Conservation (phyloP, 2,329 filamentous ascomycete species). For the Lasiodiplodia citricola region DNA sequence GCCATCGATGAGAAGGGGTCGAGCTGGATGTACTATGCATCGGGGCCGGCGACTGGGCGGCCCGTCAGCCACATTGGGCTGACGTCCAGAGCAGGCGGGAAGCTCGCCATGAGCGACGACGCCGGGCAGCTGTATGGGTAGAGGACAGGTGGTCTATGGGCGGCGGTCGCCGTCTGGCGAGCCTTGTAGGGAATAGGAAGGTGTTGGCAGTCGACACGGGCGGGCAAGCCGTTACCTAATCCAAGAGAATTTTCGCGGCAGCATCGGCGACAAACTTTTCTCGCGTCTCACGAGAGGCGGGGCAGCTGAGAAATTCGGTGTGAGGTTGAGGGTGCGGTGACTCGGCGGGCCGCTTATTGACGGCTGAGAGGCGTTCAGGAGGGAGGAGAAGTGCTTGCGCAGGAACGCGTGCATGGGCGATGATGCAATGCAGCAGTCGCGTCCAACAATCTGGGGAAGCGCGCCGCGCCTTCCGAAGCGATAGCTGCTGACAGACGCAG, state of each 20-base stretch:
- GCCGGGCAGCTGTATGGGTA: conserved; percentile 11
- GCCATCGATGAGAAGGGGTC: conserved; percentile 17
- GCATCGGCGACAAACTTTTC: conserved; percentile 10
- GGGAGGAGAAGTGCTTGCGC: conserved; percentile 8
- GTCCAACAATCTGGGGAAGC: conserved; percentile 18
- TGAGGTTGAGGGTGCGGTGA: neutral
- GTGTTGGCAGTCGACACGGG: conserved; percentile 2
- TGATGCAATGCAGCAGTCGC: conserved; percentile 21
- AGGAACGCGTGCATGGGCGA: conserved; percentile 18
- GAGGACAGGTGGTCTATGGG: neutral
- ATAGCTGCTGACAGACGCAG: conserved; percentile 7
- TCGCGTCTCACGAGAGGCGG: conserved; percentile 21
- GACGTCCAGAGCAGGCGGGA: conserved; percentile 6
- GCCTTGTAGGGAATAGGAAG: neutral
- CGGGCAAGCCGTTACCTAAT: conserved; percentile 13
- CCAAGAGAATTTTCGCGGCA: conserved; percentile 8
- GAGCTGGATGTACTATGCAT: conserved; percentile 12
- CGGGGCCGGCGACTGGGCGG: conserved; percentile 1
- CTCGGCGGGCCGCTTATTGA: neutral
- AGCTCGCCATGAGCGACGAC: conserved; percentile 9
- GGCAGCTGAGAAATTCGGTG: conserved; percentile 15
- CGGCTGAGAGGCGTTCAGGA: conserved; percentile 18
- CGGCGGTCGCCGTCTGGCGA: neutral
- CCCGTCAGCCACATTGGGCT: conserved; percentile 17
- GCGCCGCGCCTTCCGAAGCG: conserved; percentile 7